Percentiles rank a stretch among this genome's conserved stretches.
Evolutionary conservation across 2,329 filamentous ascomycete species (phyloP).

Genomic region (Cylindrodendrum hubeiense): DNA sequence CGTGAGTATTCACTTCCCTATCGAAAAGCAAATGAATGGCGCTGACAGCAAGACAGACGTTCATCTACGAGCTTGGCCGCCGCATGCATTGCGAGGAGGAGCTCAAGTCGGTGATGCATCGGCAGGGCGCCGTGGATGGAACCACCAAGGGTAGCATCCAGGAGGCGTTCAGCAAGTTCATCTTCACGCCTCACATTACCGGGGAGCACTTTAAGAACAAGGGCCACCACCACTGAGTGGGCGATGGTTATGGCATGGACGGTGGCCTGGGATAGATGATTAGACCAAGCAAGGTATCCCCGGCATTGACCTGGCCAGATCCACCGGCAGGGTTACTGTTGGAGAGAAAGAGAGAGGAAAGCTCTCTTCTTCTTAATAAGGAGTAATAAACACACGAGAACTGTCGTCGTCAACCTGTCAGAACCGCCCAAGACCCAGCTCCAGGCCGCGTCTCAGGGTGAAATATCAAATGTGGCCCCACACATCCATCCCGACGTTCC

Average conservation of each 20-base stretch:
- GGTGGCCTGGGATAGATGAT: not conserved
- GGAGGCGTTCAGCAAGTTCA: conserved; percentile 43
- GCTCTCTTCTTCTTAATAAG: not conserved
- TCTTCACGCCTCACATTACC: conserved; percentile 44
- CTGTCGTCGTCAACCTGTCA: not conserved
- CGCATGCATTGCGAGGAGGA: conserved; percentile 43
- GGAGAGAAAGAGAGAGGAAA: not conserved
- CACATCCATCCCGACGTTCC: not conserved
- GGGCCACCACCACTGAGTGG: conserved; percentile 4
- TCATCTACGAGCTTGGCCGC: conserved; percentile 45
- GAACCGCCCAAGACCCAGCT: not conserved
- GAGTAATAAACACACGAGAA: not conserved
- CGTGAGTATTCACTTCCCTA: conserved; percentile 30
- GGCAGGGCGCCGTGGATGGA: conserved; percentile 47
- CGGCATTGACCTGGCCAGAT: not conserved
- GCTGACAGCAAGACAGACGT: conserved; percentile 32
- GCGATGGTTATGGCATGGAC: not conserved
- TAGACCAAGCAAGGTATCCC: not conserved
- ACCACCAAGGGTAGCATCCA: conserved; percentile 44
- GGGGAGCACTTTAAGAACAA: conserved; percentile 44
- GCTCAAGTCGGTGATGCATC: conserved; percentile 43
- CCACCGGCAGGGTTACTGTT: not conserved
- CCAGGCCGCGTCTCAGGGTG: not conserved
- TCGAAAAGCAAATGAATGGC: not conserved
- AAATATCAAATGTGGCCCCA: not conserved